Conservation (phyloP, 2,329 filamentous ascomycete species). For the Cercospora sp. region DNA sequence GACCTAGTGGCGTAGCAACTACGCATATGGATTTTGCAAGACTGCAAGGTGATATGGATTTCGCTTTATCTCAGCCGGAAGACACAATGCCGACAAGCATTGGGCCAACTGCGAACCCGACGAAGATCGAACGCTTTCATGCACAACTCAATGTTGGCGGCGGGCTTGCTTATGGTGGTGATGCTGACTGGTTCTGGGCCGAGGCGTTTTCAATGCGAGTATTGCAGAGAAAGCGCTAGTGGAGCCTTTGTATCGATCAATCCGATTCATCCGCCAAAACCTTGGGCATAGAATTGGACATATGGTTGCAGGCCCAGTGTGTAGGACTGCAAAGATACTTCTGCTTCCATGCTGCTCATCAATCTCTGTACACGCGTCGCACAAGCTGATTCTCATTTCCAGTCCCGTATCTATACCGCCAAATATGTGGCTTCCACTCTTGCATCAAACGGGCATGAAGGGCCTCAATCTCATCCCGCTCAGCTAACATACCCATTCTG, state of each 20-base stretch:
- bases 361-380: not conserved
- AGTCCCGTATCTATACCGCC: not conserved
- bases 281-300: no score
- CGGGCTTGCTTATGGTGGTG: not conserved
- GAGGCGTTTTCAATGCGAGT: no score
- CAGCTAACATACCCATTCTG: not conserved
- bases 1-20: not conserved
- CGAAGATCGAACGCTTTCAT: not conserved
- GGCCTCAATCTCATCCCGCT: not conserved
- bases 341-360: no score
- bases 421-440: not conserved
- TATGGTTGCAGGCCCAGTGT: no score
- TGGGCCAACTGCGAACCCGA: not conserved
- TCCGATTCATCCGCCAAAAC: no score
- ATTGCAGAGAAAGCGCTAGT: no score
- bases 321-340: no score
- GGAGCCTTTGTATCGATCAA: no score
- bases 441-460: not conserved
- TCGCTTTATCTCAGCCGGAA: not conserved
- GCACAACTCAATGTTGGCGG: not conserved
- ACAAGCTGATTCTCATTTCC: not conserved
- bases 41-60: not conserved
- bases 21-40: not conserved
- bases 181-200: no score
- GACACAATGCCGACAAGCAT: not conserved